phyloP scores from a whole-genome alignment of 164 flowering plant species.

The Vitis amurensis region DNA sequence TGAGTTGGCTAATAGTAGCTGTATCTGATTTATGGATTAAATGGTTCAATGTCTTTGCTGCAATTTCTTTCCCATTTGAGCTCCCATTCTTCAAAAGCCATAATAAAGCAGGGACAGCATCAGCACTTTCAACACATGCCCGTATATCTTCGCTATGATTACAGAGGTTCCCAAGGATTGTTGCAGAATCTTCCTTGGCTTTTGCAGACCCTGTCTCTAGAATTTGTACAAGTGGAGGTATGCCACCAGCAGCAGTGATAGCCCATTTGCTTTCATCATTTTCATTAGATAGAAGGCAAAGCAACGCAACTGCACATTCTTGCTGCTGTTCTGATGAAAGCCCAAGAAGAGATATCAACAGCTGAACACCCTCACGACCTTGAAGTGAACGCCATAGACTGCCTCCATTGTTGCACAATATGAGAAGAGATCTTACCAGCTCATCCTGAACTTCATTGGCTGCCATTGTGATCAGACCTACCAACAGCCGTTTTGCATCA shows the following conservation, averaged over 20 bases:
- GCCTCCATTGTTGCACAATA: conserved; percentile 74
- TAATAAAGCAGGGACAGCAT: conserved; percentile 95
- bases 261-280: conserved; percentile 99
- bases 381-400: conserved; percentile 93
- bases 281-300: conserved; percentile 80
- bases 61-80: conserved; percentile 84
- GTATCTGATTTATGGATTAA: conserved; percentile 96
- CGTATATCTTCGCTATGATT: conserved; percentile 98
- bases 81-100: conserved; percentile 98
- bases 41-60: conserved; percentile 91
- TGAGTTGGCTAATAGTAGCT: conserved; percentile 93
- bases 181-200: conserved; percentile 97
- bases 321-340: conserved; percentile 98
- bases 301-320: conserved; percentile 94
- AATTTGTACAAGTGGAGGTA: conserved; percentile 98
- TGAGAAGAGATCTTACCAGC: conserved; percentile 71
- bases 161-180: conserved; percentile 90
- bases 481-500: conserved; percentile 88
- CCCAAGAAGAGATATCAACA: conserved; percentile 97
- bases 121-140: conserved; percentile 99
- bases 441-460: conserved; percentile 88
- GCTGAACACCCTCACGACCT: conserved; percentile 97
- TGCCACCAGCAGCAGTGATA: conserved; percentile 99
- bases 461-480: conserved; percentile 98
- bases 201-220: conserved; percentile 90